Evolutionary conservation across 352 stramenopile species (phyloP).

Genomic region (Pythium sp.): DNA sequence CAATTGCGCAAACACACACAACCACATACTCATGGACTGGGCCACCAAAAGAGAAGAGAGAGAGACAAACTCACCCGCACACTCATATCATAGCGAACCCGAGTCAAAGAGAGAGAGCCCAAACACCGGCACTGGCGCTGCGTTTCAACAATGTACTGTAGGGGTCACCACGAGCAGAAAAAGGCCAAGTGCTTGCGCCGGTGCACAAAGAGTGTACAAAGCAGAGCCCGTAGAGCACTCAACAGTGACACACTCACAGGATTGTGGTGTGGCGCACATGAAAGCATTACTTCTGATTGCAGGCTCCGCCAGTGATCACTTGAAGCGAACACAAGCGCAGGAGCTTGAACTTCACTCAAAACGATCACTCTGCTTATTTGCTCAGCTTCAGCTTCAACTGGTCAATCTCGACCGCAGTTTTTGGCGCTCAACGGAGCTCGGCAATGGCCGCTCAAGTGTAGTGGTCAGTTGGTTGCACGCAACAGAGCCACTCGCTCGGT

Average conservation of each 20-base stretch:
- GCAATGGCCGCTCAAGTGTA: not conserved
- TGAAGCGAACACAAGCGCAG: not conserved
- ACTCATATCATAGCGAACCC: not conserved
- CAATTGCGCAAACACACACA: not conserved
- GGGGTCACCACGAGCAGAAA: not conserved
- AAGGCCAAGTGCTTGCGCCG: not conserved
- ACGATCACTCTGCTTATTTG: not conserved
- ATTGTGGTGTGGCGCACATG: not conserved
- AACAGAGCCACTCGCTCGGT: not conserved
- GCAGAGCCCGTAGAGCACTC: not conserved
- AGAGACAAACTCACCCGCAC: not conserved
- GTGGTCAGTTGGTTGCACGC: not conserved
- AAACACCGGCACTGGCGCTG: not conserved
- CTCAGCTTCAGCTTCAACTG: not conserved
- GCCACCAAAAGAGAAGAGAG: too few relatives aligned
- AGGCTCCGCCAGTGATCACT: not conserved
- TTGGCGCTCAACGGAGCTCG: not conserved
- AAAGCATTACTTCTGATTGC: not conserved
- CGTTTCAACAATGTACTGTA: not conserved
- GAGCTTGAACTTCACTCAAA: not conserved
- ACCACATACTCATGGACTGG: not conserved
- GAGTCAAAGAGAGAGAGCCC: not conserved
- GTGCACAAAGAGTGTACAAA: constrained; percentile 1
- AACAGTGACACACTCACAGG: not conserved
- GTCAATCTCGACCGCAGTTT: not conserved